Base-by-base conservation (phyloP, 345 rosid species). In the Euphorbia tirucalli region DNA sequence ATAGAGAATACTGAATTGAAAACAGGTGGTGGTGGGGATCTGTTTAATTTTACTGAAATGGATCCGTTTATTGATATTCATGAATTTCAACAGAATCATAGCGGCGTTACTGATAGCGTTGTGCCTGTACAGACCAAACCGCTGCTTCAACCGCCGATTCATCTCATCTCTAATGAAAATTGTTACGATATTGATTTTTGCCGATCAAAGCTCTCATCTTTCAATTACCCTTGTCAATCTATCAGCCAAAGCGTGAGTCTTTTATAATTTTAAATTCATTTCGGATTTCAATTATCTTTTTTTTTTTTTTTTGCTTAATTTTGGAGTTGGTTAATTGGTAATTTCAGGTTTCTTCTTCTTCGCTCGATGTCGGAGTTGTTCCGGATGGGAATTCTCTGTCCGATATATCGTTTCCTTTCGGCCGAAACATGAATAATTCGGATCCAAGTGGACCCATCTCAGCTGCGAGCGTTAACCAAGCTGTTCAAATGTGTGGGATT, bases 271-370 rank as follows among this genome's bases (percentile, higher is more conserved):
- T 5, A 46, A 46, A 46, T 46, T 46, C 18, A 46, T 13, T 11
- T 46, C 19, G 3, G 52, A 13, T 46, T 6, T 22, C 16, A 11
- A 31, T 9, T 24, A 1, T 28, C 13, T 32, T 1, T 24, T 15
- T 15, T 31, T 61, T 15, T 21, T 25, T 71, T 50, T 35, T 35
- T 35, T 3, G 39, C 7, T 35, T 14, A 44, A 44, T 44, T 13
- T 6, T 13, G 10, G 1, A 13, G 1, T 44, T 7, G 46, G 11
- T 41, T 41, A 41, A 11, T 3, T 16, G 50, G 3, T 68, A n/a
- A n/a, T n/a, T 72, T 28, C 87, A 84, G 87, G 83, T 70, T 10
- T 81, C 87, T 24, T 76, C 84, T 14, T 77, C 83, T 0, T 81
- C 83, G 10, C 74, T 54, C 18, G 87, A 84, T 16, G 75, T 74